Percentiles rank a stretch among this genome's conserved stretches.
These are phyloP conservation scores for Lagenaria siceraria DNA, from an alignment of 306 rosid species.

Conservation along the genomic window DNA sequence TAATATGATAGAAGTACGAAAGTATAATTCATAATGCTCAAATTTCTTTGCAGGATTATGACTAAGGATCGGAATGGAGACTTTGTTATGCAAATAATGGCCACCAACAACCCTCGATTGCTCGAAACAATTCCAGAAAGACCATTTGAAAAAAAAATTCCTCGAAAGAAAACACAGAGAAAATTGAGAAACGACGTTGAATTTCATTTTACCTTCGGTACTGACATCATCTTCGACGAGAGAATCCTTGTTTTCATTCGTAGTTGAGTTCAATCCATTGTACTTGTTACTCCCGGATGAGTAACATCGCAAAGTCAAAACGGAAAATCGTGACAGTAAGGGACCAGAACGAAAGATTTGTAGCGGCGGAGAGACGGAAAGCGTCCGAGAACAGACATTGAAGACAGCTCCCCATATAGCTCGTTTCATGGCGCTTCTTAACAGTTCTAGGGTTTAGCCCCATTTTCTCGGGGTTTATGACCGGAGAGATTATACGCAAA, in stretches of 20 bases:
- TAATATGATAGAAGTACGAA: not conserved
- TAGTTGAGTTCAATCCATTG: not conserved
- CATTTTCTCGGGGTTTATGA: conserved; percentile 1
- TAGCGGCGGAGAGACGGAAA: conserved; percentile 14
- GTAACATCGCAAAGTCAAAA: conserved; percentile 28
- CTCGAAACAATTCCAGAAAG: too few relatives aligned
- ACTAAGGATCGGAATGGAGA: too few relatives aligned
- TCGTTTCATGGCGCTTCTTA: conserved; percentile 18
- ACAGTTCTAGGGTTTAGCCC: not conserved
- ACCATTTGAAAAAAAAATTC: too few relatives aligned
- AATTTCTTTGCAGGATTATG: too few relatives aligned
- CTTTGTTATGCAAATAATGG: too few relatives aligned
- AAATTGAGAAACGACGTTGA: not conserved
- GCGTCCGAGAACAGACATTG: conserved; percentile 18
- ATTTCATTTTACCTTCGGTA: conserved; percentile 9
- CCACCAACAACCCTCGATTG: too few relatives aligned
- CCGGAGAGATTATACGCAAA: not conserved
- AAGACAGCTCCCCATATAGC: conserved; percentile 16
- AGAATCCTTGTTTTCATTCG: conserved; percentile 3
- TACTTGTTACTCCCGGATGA: conserved; percentile 17
- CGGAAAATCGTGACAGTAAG: conserved; percentile 12
- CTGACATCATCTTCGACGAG: conserved; percentile 9
- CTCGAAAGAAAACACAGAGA: not conserved
- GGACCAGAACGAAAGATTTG: not conserved
- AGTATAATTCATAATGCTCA: not conserved